Evolutionary conservation across 139 green algal genomes (phyloP), one percentile per base, ranked within the genome.

Genomic region (Marvania coccoides): DNA sequence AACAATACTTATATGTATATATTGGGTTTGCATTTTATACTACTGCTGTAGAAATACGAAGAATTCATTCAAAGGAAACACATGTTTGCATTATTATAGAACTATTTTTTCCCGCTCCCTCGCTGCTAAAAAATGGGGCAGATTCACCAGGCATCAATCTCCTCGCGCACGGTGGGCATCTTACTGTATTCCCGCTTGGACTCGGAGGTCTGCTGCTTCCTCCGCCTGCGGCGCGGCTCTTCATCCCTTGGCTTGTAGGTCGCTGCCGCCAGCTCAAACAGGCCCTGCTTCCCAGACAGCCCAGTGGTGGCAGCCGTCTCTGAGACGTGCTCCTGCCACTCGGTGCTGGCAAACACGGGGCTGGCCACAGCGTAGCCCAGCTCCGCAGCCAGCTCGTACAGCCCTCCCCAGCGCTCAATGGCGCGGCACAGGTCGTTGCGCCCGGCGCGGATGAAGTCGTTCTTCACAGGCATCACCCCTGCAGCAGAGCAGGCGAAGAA

Each of bases 351-450:
- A 48, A 30, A 10, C 23, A 28, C 29, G 19, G 48, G 33, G 6
- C 5, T 29, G 19, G 37, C 34, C 14, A 40, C 6, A 24, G 19
- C 15, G 19, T 61, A 68, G 15, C 33, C 56, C 35, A 74, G 37
- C 29, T 40, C 30, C 12, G 33, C 30, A 6, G 33, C 57, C 14
- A 64, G 46, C 15, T 23, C 47, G 28, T 69, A 65, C 30, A 87
- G 39, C 6, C 81, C 81, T 13, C 81, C 81, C 75, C 72, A 84
- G 26, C 62, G 62, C 69, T 85, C 79, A 37, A 85, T 63, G 1
- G 75, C 81, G 1, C 73, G 65, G 4, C 68, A 57, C 24, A 87
- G 51, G 51, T 87, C 78, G 15, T 75, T 64, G 2, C 81, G 56
- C 10, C 57, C 65, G 9, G 71, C 72, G 13, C 61, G 48, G 31